Evolutionary conservation across 805 yeast species (phyloP).

Genomic region (Clavispora carvajalis): DNA sequence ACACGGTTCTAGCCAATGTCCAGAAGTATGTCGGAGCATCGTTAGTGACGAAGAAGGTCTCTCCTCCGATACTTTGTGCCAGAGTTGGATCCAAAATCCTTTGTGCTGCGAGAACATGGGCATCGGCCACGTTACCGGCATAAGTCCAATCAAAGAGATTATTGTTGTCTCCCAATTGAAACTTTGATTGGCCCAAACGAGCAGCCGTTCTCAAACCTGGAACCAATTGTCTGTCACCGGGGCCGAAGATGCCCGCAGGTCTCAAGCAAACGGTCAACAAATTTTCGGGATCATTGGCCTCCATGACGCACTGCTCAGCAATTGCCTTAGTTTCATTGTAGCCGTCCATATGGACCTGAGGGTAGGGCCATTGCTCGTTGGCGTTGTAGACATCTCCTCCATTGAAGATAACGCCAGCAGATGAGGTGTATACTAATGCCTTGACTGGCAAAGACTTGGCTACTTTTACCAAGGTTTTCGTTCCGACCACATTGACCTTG

Average conservation of each 20-base stretch:
- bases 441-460: conserved; percentile 48
- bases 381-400: conserved; percentile 92
- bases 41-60: conserved; percentile 85
- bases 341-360: conserved; percentile 89
- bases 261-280: conserved; percentile 81
- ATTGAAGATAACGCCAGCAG: conserved; percentile 95
- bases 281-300: conserved; percentile 55
- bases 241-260: conserved; percentile 98
- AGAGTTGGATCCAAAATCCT: conserved; percentile 49
- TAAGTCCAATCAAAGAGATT: conserved; percentile 95
- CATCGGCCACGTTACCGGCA: conserved; percentile 97
- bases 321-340: conserved; percentile 91
- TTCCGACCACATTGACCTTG: conserved; percentile 89
- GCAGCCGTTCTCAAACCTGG: conserved; percentile 89
- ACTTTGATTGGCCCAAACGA: conserved; percentile 76
- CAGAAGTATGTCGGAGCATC: conserved; percentile 95
- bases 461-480: conserved; percentile 64
- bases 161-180: conserved; percentile 91
- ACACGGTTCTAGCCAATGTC: conserved; percentile 93
- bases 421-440: conserved; percentile 88
- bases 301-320: conserved; percentile 79
- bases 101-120: conserved; percentile 90
- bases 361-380: conserved; percentile 92
- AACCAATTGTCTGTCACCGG: conserved; percentile 94
- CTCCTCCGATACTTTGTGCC: conserved; percentile 62